Conservation (phyloP, 305 asterid genomes). For the Salvia sclarea region DNA sequence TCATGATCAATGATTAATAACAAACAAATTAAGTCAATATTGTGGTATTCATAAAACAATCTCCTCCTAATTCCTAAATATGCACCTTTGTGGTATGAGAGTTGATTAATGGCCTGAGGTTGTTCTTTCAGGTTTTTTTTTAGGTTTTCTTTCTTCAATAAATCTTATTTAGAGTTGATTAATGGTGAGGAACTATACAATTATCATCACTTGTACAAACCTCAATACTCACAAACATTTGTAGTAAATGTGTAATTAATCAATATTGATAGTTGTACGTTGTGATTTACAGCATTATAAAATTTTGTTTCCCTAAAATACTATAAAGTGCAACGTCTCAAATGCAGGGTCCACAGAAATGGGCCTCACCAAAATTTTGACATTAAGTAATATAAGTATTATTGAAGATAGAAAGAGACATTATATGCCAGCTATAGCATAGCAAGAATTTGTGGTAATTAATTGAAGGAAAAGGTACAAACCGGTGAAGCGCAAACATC, state of each 20-base stretch:
- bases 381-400: background rate
- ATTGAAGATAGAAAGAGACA: slow-evolving; percentile 12
- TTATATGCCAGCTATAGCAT: background rate
- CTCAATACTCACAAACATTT: no score
- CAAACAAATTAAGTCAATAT: slow-evolving; percentile 7
- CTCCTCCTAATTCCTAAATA: no score
- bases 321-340: no score
- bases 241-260: no score
- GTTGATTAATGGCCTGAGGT: no score
- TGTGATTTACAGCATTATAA: background rate
- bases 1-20: slow-evolving; percentile 4
- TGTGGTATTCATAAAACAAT: no score
- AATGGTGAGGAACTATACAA: background rate
- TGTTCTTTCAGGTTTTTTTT: no score
- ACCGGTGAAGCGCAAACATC: slow-evolving; percentile 40
- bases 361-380: background rate
- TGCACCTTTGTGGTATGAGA: no score
- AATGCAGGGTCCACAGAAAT: background rate
- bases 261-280: no score
- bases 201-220: background rate
- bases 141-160: no score
- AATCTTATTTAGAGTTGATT: background rate
- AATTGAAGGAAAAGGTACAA: slow-evolving; percentile 29
- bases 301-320: background rate
- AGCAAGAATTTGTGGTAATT: background rate